Evolutionary conservation across 352 stramenopile species (phyloP), one percentile per base, ranked within the genome.

Genomic region (Phytophthora colocasiae): DNA sequence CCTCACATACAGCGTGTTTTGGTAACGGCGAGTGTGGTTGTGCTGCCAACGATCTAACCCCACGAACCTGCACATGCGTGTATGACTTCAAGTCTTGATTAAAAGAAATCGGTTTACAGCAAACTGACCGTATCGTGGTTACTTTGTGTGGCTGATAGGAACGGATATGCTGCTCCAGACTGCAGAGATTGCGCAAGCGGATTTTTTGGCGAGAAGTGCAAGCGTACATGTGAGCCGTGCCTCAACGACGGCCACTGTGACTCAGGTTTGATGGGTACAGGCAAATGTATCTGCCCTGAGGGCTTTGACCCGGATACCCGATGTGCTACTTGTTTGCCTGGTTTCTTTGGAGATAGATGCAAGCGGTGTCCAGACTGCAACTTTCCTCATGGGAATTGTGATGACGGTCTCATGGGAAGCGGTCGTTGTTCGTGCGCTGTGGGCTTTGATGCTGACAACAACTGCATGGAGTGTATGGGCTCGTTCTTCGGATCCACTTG

Each of bases 381-480:
- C 50, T 92, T 93, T 44, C 86, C 85, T 6, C 80, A 93, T 56
- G 89, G 89, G 53, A 90, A 90, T 45, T 97, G 89, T 57, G 86
- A 96, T 40, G 89, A 95, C 57, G 85, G 89, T 11, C 61, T 94
- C 12, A 86, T 73, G 6, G 89, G 89, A 14, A 92, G 85, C 19
- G 89, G 89, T 12, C 77, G 85, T 8, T 97, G 89, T 61, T 91
- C 87, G n/a, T 97, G 89, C 19, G 86, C 85, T 4, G 87, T 94
- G 17, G 89, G 89, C 17, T 95, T 92, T 44, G 87, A 95, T 58
- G 69, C 78, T 11, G 52, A 75, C 6, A 69, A 77, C 11, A 81
- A 95, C 53, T 97, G 89, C 52, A 83, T 90, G 77, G 81, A 95
- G 58, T 97, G 89, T 64, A 93, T 96, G 79, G 66, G 66, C 59